These are phyloP conservation scores for Blastocystis hominis DNA, from an alignment of 352 stramenopile genomes.

Conservation along the genomic window DNA sequence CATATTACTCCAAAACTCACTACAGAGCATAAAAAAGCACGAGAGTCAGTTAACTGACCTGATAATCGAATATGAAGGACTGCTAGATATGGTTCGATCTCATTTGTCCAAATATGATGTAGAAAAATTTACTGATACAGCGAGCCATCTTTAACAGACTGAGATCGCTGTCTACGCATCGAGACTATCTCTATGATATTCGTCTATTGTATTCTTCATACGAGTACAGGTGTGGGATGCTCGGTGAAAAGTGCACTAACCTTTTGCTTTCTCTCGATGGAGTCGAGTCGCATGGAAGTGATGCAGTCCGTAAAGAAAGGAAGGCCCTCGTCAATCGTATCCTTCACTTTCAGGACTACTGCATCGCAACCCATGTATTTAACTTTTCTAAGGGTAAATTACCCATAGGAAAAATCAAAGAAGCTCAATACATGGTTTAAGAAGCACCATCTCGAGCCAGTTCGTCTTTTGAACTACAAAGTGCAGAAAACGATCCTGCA, in stretches of 20 bases:
- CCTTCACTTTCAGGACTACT: background rate
- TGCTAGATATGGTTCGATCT: background rate
- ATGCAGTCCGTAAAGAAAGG: background rate
- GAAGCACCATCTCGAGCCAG: background rate
- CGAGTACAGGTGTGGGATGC: slow-evolving; percentile 17
- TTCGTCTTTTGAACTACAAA: background rate
- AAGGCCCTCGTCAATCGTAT: slow-evolving; percentile 6
- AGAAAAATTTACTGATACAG: background rate
- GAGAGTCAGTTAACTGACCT: background rate
- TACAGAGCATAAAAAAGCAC: background rate
- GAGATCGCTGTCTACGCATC: background rate
- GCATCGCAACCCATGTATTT: background rate
- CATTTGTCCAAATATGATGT: background rate
- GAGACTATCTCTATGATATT: slow-evolving; percentile 3
- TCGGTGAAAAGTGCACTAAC: slow-evolving; percentile 14
- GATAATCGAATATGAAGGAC: slow-evolving; percentile 1
- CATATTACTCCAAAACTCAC: background rate
- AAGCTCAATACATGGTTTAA: slow-evolving; percentile 26
- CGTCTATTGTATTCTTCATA: slow-evolving; percentile 39
- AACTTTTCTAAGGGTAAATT: background rate
- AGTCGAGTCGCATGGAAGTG: background rate
- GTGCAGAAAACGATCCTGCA: background rate
- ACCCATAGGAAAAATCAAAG: background rate
- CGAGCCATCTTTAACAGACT: background rate
- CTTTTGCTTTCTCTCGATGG: slow-evolving; percentile 8